Evolutionary conservation across 306 rosid genomes (phyloP).

Genomic region (Trifolium repens): DNA sequence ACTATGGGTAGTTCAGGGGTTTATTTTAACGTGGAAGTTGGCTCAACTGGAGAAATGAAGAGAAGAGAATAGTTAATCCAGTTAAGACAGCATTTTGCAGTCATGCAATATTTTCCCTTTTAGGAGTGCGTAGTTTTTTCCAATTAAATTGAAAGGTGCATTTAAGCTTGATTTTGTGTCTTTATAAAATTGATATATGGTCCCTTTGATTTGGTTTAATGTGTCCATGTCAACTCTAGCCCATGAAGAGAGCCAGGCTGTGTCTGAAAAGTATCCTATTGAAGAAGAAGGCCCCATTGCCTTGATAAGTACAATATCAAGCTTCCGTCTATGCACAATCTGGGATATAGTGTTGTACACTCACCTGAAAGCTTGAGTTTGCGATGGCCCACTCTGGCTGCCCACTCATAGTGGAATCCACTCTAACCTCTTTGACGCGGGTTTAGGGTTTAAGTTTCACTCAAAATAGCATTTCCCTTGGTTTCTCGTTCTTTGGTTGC

Average conservation of each 20-base stretch:
- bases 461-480: not conserved
- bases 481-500: conserved; percentile 1
- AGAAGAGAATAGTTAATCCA: conserved; percentile 10
- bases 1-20: not conserved
- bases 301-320: conserved; percentile 1
- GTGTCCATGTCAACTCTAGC: not conserved
- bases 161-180: conserved; percentile 29
- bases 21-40: conserved; percentile 37
- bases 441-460: conserved; percentile 30
- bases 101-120: not conserved
- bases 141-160: conserved; percentile 33
- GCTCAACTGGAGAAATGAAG: conserved; percentile 28
- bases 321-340: conserved; percentile 15
- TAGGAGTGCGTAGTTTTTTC: not conserved
- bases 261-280: conserved; percentile 9
- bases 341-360: not conserved
- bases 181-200: conserved; percentile 6
- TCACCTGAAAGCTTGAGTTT: not conserved
- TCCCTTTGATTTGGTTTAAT: conserved; percentile 29
- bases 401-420: conserved; percentile 7
- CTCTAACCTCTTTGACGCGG: conserved; percentile 1
- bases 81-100: conserved; percentile 9
- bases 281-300: not conserved
- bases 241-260: conserved; percentile 18
- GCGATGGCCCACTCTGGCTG: conserved; percentile 7